Evolutionary conservation across 805 yeast genomes (phyloP).

Genomic region (Pichia ethanolica): DNA sequence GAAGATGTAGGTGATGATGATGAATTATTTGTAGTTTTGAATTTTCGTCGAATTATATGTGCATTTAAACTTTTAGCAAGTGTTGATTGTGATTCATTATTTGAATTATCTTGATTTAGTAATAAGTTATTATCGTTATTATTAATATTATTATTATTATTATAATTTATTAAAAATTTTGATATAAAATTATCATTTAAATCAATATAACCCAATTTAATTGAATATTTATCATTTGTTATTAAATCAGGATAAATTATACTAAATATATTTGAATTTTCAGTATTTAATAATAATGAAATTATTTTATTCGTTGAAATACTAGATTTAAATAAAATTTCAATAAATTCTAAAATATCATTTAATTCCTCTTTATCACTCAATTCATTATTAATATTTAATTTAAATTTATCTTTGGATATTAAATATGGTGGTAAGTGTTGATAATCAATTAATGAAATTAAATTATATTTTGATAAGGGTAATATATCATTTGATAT

Average conservation of each 20-base stretch:
- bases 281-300: neutral
- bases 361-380: neutral
- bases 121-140: too few species aligned
- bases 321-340: neutral
- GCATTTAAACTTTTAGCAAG: neutral
- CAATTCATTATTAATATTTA: neutral
- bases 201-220: neutral
- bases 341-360: neutral
- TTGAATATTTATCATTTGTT: neutral
- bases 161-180: too few species aligned
- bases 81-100: neutral
- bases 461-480: neutral
- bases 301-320: neutral
- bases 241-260: neutral
- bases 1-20: neutral
- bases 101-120: too few species aligned
- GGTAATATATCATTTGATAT: neutral
- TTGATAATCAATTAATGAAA: neutral
- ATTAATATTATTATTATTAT: too few species aligned
- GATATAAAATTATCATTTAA: neutral
- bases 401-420: neutral
- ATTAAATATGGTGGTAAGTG: neutral
- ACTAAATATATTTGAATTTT: neutral
- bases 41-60: neutral
- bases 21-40: neutral